A percentile compares a stretch with the other conserved stretches of the same genome.
phyloP scores from a whole-genome alignment of 345 rosid genomes.

The Angophora floribunda region DNA sequence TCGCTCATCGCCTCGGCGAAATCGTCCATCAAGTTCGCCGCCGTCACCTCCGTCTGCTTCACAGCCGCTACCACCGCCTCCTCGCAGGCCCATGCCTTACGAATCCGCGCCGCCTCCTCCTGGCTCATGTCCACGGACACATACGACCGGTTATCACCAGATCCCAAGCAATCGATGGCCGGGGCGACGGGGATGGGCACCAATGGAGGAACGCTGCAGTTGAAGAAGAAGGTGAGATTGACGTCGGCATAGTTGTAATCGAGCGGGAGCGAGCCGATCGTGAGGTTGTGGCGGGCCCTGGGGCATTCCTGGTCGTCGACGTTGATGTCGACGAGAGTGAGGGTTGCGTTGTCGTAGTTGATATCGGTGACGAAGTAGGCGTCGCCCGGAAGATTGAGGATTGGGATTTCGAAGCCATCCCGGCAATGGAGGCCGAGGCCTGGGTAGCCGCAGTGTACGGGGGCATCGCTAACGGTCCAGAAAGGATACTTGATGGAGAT shows the following conservation, averaged over 20 bases:
- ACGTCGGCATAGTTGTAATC: neutral
- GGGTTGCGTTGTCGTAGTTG: neutral
- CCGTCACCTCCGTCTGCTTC: neutral
- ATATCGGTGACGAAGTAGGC: neutral
- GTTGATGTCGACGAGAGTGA: constrained; percentile 6
- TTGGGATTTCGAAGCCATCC: neutral
- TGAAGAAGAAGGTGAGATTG: constrained; percentile 15
- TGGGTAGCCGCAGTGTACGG: neutral
- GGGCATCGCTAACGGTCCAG: accelerated
- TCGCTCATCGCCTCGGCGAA: neutral
- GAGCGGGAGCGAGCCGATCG: neutral
- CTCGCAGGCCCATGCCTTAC: neutral
- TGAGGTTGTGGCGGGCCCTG: constrained; percentile 9
- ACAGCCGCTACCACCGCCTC: neutral
- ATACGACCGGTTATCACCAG: accelerated
- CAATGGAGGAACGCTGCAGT: neutral
- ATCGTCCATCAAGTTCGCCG: accelerated
- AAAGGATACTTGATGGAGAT: neutral
- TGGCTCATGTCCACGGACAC: neutral
- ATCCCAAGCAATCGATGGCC: neutral
- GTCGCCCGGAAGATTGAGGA: neutral
- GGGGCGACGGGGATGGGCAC: accelerated
- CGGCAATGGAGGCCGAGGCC: constrained; percentile 9
- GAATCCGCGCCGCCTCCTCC: neutral
- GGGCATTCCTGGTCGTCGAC: neutral